Evolutionary conservation across 371 early-diverging fungal species (phyloP), one percentile per base, ranked within the genome.

Genomic region (Ecytonucleospora hepatopenaei): DNA sequence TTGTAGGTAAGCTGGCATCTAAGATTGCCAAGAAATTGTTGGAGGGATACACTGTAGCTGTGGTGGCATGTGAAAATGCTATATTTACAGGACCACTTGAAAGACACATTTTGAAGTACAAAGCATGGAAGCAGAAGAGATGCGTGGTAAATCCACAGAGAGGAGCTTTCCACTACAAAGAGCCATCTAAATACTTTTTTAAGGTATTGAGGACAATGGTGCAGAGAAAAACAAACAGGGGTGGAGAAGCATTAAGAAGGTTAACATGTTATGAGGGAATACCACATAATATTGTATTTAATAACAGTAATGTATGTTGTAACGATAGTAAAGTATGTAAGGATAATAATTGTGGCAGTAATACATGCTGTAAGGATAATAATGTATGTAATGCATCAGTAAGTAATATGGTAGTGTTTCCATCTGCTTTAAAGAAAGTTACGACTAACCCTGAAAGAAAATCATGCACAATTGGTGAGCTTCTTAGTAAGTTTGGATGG

Each of bases 201-300:
- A 89, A 91, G 80, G 85, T 90, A 54, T 84, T 96, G 80, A 94
- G 72, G 76, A 94, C 96, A 77, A 97, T 97, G 97, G 79, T 95
- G 74, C 94, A 94, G 64, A 92, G 95, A 87, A 96, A 93, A 88
- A 90, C 92, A 60, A 82, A 89, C 67, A 91, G 93, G 80, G 99
- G 99, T 82, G 87, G 90, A 69, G 88, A 88, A 61, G 97, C 96
- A 72, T 83, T 95, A 70, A 88, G 87, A 71, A 90, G 94, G 83
- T 84, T 98, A 77, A 90, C 90, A 87, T 86, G 92, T 73, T 95
- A 92, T 76, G 97, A 98, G 82, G 97, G 95, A 83, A 87, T 94
- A 71, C 98, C 99, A 63, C 84, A 91, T 74, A 91, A 94, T 59
- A 95, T 91, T 80, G 40, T 40, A n/a, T n/a, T n/a, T n/a, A n/a